Conservation (phyloP, 768 basidiomycete species). For the Lactarius sanguifluus region DNA sequence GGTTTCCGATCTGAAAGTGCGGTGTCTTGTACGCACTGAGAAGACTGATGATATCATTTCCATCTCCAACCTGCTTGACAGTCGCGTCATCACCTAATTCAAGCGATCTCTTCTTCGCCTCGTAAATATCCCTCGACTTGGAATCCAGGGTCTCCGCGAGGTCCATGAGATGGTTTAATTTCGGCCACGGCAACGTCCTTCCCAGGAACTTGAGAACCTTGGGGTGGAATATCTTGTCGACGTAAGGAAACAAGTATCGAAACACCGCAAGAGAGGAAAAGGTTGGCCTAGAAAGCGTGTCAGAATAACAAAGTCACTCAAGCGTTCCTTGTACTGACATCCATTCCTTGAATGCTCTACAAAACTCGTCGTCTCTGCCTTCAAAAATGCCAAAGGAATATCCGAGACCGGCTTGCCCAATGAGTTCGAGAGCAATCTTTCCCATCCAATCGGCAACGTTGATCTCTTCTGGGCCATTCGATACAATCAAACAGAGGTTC, state of each 20-base stretch:
- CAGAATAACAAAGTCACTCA: neutral
- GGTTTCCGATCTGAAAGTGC: too few species aligned
- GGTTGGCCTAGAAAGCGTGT: constrained; percentile 20
- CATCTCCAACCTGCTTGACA: too few species aligned
- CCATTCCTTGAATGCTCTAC: constrained; percentile 26
- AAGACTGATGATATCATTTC: too few species aligned
- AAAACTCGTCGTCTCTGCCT: neutral
- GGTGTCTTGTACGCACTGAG: too few species aligned
- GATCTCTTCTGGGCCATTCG: constrained; percentile 20
- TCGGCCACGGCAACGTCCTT: constrained; percentile 36
- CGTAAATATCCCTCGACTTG: too few species aligned
- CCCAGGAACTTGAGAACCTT: constrained; percentile 37
- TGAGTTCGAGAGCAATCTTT: constrained; percentile 29
- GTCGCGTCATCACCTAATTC: too few species aligned
- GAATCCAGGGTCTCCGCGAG: constrained; percentile 41
- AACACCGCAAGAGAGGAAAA: constrained; percentile 4
- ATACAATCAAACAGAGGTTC: too few species aligned
- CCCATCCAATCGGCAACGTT: constrained; percentile 29
- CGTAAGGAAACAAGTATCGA: constrained; percentile 21
- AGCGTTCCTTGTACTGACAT: constrained; percentile 1
- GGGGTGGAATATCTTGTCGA: constrained; percentile 19
- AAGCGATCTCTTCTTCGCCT: too few species aligned
- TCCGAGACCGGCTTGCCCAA: constrained; percentile 32
- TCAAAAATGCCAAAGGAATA: constrained; percentile 28
- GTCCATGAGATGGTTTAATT: constrained; percentile 36